Evolutionary conservation across 176 grass and related monocot genomes (phyloP).

Genomic region (Oryza longistaminata): DNA sequence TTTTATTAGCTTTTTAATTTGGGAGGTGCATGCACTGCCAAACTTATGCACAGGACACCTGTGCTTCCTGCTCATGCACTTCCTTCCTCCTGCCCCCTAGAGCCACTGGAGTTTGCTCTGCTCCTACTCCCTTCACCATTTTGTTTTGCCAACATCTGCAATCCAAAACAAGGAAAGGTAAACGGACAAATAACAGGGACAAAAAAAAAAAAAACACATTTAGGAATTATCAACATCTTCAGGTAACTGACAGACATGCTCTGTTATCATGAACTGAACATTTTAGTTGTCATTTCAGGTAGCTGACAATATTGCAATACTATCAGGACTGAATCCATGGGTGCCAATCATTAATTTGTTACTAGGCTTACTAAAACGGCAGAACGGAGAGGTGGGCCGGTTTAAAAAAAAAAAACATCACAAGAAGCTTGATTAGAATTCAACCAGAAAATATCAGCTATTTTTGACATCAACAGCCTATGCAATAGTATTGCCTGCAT

Average conservation of each 20-base stretch:
- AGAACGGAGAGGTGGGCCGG: neutral
- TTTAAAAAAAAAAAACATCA: neutral
- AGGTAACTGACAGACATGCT: neutral
- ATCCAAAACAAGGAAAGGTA: slow-evolving; percentile 19
- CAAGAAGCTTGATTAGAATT: slow-evolving; percentile 9
- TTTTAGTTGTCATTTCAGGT: slow-evolving; percentile 19
- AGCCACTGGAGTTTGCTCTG: neutral
- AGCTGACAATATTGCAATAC: neutral
- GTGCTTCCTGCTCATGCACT: slow-evolving; percentile 25
- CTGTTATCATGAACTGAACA: neutral
- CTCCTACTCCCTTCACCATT: slow-evolving; percentile 15
- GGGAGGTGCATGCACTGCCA: neutral
- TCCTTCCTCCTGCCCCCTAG: slow-evolving; percentile 1
- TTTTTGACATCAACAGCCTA: neutral
- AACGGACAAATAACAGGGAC: neutral
- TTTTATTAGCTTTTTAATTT: neutral
- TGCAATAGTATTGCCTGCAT: neutral
- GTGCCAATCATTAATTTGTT: neutral
- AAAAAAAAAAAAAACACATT: neutral
- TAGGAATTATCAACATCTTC: neutral
- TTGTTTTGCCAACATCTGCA: slow-evolving; percentile 34
- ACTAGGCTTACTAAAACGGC: slow-evolving; percentile 16
- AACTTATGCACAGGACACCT: neutral
- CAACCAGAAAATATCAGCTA: neutral
- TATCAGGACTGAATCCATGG: neutral